Base-by-base conservation (phyloP, 768 basidiomycete genomes). In the Lactifluus subvellereus region DNA sequence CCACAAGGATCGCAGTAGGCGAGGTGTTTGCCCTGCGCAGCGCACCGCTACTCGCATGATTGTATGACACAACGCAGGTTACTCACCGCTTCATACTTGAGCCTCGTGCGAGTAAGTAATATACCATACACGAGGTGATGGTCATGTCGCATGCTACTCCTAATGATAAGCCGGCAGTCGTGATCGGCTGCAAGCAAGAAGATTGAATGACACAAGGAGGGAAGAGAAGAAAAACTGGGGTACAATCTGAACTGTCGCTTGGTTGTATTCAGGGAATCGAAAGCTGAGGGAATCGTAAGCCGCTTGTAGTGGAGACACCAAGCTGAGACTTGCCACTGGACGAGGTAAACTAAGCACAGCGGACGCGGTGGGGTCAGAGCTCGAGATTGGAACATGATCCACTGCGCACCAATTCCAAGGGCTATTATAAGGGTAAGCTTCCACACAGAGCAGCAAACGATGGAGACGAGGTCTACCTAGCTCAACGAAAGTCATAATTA, bases 51-150 rank as follows among this genome's bases (percentile, higher is more conserved):
- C 48, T 58, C 35, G 10, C 11, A 35, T 11, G 5, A n/a, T 38
- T 48, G 35, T 42, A 35, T 20, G 11, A 16, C 42, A 18, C 5
- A 32, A 4, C 0, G 20, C 4, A 16, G 13, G 35, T 45, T 45
- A 27, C 59, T 33, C 42, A 59, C 59, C 40, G 51, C 20, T 33
- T 59, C 42, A 20, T 30, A 18, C 32, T 20, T 30, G 50, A 5
- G 10, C 42, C 18, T 32, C 51, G 49, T 16, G 30, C 14, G 10
- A 42, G n/a, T 22, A 59, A 45, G 30, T 52, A 53, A 32, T 59
- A 59, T n/a, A 59, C 59, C 59, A 59, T 59, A 18, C 40, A 22
- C n/a, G 27, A 13, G 18, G 59, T 43, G 42, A 59, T 59, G 40
- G 7, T 45, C 13, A 59, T 30, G 30, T 59, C 51, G 51, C 59